These are phyloP conservation scores for Trichoderma atrobrunneum DNA, from an alignment of 2,329 filamentous ascomycete species.

Conservation along the genomic window DNA sequence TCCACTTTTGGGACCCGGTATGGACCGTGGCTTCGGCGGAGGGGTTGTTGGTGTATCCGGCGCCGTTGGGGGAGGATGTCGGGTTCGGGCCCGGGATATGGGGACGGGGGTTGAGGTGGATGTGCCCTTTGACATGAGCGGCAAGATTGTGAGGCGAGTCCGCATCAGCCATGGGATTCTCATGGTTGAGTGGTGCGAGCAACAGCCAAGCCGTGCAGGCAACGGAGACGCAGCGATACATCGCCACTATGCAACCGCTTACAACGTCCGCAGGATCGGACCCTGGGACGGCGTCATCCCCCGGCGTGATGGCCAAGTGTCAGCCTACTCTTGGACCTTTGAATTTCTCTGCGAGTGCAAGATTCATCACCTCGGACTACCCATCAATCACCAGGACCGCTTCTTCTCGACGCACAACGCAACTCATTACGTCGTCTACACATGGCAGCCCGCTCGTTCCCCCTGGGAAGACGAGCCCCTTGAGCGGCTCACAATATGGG, in stretches of 20 bases:
- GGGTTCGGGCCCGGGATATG: slow-evolving; percentile 51
- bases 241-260: slow-evolving; percentile 59
- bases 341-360: slow-evolving; percentile 58
- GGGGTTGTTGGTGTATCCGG: slow-evolving; percentile 54
- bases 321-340: slow-evolving; percentile 38
- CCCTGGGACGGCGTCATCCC: neutral
- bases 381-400: slow-evolving; percentile 54
- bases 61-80: slow-evolving; percentile 7
- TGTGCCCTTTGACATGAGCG: slow-evolving; percentile 50
- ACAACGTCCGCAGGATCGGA: slow-evolving; percentile 41
- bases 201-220: slow-evolving; percentile 48
- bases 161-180: slow-evolving; percentile 53
- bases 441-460: slow-evolving; percentile 58
- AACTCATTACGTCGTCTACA: slow-evolving; percentile 60
- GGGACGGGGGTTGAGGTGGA: slow-evolving; percentile 39
- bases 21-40: slow-evolving; percentile 56
- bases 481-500: slow-evolving; percentile 58
- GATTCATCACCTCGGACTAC: slow-evolving; percentile 55
- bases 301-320: neutral
- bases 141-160: slow-evolving; percentile 53
- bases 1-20: slow-evolving; percentile 45
- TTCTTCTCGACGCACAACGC: slow-evolving; percentile 60
- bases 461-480: slow-evolving; percentile 56
- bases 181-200: slow-evolving; percentile 63
- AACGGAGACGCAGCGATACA: slow-evolving; percentile 51